Base-by-base conservation (phyloP, 2,329 filamentous ascomycete genomes). In the Diaporthe caulivora region DNA sequence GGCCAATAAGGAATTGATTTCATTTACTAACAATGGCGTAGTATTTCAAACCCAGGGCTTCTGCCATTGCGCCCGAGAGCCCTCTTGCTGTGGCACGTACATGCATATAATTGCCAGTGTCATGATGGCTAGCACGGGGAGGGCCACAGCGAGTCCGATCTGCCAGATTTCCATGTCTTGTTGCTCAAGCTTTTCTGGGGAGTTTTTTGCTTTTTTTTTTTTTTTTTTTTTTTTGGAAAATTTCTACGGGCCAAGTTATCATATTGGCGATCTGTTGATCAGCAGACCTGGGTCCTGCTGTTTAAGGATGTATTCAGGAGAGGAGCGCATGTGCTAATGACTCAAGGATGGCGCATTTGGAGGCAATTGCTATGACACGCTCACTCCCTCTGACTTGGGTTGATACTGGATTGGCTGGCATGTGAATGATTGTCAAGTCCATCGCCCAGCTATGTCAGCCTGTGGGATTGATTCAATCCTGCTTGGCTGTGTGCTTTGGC, bases 241-340 rank as follows among this genome's bases (percentile, higher is more conserved):
- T 3, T 42, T 8, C 18, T 60, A 60, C 57, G 57, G 57, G 18
- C 21, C 37, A 42, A 13, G n/a, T 17, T 37, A n/a, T 60, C 34
- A 60, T 42, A 37, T 29, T 21, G 57, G n/a, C 37, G n/a, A 60
- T 60, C 57, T 60, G 37, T 42, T 60, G 55, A 60, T 60, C 57
- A 21, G 21, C 15, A n/a, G 15, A 29, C 26, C 18, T 57, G 37
- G 37, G 15, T 44, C 57, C 24, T 26, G 37, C 17, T 62, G 8
- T 62, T 62, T 11, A 21, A 26, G 17, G 57, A 4, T 24, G 31
- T 8, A 11, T 21, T 24, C 21, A 10, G 40, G 21, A 58, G 54
- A 26, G 15, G 15, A 7, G 1, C 26, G 13, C 24, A 4, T 42
- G 15, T 24, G 15, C 7, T 11, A 17, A 42, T 42, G 34, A 40